These are phyloP conservation scores for Alternaria solani DNA, from an alignment of 2,329 filamentous ascomycete species.

Conservation along the genomic window DNA sequence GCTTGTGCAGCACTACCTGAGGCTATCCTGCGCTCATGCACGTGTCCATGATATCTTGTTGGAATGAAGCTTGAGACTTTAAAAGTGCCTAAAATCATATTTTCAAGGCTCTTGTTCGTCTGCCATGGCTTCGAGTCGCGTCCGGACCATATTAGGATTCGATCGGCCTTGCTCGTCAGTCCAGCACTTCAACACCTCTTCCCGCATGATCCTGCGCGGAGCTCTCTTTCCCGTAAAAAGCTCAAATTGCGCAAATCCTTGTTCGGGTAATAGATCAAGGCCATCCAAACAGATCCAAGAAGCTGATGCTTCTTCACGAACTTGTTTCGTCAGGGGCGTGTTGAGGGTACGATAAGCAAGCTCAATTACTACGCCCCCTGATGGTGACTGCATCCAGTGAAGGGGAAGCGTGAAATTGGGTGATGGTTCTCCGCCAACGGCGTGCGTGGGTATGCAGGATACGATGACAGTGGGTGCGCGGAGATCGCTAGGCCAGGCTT, in stretches of 20 bases:
- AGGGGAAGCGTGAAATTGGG: constrained; percentile 74
- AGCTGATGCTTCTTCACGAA: constrained; percentile 65
- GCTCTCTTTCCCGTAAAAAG: constrained; percentile 78
- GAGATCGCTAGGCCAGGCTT: constrained; percentile 70
- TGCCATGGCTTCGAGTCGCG: constrained; percentile 37
- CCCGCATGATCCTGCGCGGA: constrained; percentile 73
- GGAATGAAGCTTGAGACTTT: not conserved
- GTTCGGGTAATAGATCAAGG: constrained; percentile 76
- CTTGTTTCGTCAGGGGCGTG: constrained; percentile 74
- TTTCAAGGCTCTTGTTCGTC: constrained; percentile 43
- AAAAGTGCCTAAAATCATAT: accelerated
- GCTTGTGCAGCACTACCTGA: not conserved
- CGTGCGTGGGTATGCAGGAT: constrained; percentile 76
- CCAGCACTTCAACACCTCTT: constrained; percentile 61
- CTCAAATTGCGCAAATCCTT: constrained; percentile 82
- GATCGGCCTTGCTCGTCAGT: constrained; percentile 37
- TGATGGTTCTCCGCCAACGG: constrained; percentile 67
- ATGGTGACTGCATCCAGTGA: constrained; percentile 74
- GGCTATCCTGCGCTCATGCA: not conserved
- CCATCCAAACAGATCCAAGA: constrained; percentile 80
- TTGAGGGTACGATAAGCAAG: constrained; percentile 74
- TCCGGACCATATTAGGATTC: constrained; percentile 38
- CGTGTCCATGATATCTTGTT: accelerated
- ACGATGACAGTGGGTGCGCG: constrained; percentile 75
- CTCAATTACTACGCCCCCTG: constrained; percentile 80